Conservation (phyloP, 192 early-diverging fungal genomes). For the Coemansia asiatica region DNA sequence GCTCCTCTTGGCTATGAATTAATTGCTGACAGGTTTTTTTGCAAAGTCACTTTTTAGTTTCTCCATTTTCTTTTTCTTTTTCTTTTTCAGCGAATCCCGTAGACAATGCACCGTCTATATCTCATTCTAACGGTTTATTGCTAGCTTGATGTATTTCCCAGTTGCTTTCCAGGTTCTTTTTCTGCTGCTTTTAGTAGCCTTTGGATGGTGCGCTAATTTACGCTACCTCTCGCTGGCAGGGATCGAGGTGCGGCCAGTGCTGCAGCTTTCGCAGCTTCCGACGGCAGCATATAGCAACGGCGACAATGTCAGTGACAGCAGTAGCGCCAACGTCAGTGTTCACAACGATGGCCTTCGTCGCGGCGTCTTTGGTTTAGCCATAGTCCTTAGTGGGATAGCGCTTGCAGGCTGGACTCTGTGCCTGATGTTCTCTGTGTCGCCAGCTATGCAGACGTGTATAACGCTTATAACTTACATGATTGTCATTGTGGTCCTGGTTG, state of each 20-base stretch:
- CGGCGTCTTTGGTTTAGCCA: conserved; percentile 25
- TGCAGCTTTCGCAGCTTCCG: conserved; percentile 33
- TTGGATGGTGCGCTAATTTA: conserved; percentile 49
- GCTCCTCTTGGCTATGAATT: neutral
- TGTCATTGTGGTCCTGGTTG: conserved; percentile 16
- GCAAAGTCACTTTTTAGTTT: too few species aligned
- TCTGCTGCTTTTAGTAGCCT: conserved; percentile 33
- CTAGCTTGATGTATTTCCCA: conserved; percentile 39
- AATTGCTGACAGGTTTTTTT: neutral
- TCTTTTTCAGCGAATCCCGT: neutral
- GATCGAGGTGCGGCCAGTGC: conserved; percentile 30
- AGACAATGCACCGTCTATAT: neutral
- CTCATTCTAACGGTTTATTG: conserved; percentile 1
- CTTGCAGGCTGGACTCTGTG: conserved; percentile 32
- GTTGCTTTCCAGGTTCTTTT: conserved; percentile 47
- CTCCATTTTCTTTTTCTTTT: conserved; percentile 1
- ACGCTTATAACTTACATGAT: conserved; percentile 35
- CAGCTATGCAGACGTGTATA: conserved; percentile 19
- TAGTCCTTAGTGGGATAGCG: conserved; percentile 15
- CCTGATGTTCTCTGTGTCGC: conserved; percentile 8
- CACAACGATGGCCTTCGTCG: conserved; percentile 17
- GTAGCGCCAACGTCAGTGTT: neutral
- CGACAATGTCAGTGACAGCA: too few species aligned
- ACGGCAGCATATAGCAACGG: conserved; percentile 1
- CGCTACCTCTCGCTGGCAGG: conserved; percentile 34